Percentiles rank a stretch among this genome's conserved stretches.
Conservation (phyloP, 2,329 filamentous ascomycete species). For the Fusarium marasasianum region DNA sequence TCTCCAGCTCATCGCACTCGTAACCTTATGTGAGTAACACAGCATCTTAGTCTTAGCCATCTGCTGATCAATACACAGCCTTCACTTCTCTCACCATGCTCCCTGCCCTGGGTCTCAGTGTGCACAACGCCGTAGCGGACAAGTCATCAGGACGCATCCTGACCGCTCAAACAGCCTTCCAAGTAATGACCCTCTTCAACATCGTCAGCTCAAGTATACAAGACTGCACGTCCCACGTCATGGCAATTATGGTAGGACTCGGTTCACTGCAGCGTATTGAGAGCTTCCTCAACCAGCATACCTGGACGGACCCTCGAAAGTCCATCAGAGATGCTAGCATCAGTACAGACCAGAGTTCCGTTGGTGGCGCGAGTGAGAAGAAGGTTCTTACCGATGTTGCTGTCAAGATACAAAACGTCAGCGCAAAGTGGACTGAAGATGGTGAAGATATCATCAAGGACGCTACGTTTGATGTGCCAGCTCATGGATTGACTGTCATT, state of each 20-base stretch:
- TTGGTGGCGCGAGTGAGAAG: neutral
- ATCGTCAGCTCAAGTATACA: neutral
- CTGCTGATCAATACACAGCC: neutral
- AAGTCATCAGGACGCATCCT: neutral
- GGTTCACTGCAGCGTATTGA: neutral
- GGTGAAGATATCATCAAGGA: neutral
- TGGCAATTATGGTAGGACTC: neutral
- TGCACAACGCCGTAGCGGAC: neutral
- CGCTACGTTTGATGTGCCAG: neutral
- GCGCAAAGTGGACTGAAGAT: neutral
- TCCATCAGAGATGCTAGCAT: neutral
- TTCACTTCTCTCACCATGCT: neutral
- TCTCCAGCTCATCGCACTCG: neutral
- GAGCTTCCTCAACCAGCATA: neutral
- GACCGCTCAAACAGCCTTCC: neutral
- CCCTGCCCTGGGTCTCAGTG: neutral
- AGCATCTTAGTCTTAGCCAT: rapidly evolving
- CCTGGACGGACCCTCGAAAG: neutral
- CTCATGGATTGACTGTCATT: neutral
- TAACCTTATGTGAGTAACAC: neutral
- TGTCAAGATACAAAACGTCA: neutral
- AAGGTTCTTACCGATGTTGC: neutral
- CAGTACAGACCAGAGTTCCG: neutral
- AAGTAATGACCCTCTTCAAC: neutral
- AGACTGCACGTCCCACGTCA: neutral